Conservation (phyloP, 495 filamentous ascomycete species). For the Neohortaea acidophila region DNA sequence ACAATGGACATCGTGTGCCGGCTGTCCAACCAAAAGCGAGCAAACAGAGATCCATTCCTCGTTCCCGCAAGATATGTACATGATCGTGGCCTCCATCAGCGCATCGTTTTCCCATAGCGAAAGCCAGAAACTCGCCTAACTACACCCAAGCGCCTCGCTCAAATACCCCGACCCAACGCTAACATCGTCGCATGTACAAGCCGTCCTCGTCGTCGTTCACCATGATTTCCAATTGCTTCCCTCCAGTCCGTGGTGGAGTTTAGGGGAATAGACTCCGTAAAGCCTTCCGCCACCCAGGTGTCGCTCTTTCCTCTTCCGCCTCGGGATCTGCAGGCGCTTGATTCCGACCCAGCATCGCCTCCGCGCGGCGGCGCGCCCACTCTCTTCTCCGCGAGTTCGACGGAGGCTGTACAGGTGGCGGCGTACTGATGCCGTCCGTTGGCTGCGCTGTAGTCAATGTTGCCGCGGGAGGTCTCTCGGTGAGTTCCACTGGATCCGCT, state of each 20-base stretch:
- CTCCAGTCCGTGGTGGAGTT: too few relatives aligned
- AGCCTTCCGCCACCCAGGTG: constrained; percentile 15
- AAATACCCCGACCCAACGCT: too few relatives aligned
- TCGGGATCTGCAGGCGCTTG: constrained; percentile 7
- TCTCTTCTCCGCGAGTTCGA: constrained; percentile 19
- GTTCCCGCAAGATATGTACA: too few relatives aligned
- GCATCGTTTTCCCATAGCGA: too few relatives aligned
- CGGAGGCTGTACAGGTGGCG: constrained; percentile 2
- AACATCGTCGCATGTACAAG: too few relatives aligned
- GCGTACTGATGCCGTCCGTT: neutral
- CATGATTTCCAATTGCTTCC: too few relatives aligned
- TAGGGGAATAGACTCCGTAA: constrained; percentile 12
- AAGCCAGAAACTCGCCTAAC: too few relatives aligned
- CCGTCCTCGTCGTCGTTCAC: too few relatives aligned
- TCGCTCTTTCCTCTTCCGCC: constrained; percentile 7
- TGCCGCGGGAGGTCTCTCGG: neutral
- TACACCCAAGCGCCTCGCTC: too few relatives aligned
- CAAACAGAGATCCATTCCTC: neutral
- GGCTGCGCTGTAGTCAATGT: constrained; percentile 11
- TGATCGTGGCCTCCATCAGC: too few relatives aligned
- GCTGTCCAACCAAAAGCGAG: too few relatives aligned
- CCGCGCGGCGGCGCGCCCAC: constrained; percentile 25
- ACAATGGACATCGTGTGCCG: too few relatives aligned
- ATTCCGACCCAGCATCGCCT: constrained; percentile 20
- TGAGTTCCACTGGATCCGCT: neutral